Percentiles rank a stretch among this genome's conserved stretches.
Evolutionary conservation across 78 protist species (phyloP).

Genomic region (Anaeramoeba ignava): DNA sequence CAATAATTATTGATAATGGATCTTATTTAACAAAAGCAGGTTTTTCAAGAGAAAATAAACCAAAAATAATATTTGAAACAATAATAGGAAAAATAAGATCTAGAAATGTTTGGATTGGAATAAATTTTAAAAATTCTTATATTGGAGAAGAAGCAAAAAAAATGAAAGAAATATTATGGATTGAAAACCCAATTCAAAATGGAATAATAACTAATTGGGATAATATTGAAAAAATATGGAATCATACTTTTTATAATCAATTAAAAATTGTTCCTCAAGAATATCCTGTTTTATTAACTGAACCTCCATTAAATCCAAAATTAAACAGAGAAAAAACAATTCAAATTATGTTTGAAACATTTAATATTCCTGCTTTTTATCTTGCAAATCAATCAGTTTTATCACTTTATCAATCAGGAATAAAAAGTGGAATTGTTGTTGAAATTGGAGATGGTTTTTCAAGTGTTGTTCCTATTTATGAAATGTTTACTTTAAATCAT

Average conservation of each 20-base stretch:
- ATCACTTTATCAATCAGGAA: constrained; percentile 22
- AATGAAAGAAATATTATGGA: neutral
- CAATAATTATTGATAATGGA: neutral
- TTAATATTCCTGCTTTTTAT: constrained; percentile 27
- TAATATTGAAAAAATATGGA: constrained; percentile 11
- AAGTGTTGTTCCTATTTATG: constrained; percentile 21
- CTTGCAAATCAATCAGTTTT: constrained; percentile 26
- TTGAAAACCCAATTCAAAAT: neutral
- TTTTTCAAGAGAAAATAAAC: neutral
- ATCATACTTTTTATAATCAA: constrained; percentile 19
- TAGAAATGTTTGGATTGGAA: neutral
- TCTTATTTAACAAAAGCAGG: neutral
- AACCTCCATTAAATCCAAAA: constrained; percentile 7
- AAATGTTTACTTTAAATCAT: constrained; percentile 5
- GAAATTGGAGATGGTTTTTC: constrained; percentile 21
- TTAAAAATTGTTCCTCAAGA: constrained; percentile 12
- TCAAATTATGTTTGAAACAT: constrained; percentile 28
- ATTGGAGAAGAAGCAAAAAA: neutral
- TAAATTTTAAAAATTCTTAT: neutral
- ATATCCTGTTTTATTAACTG: constrained; percentile 19
- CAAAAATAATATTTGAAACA: neutral
- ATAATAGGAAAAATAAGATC: neutral
- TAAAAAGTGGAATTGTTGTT: constrained; percentile 26
- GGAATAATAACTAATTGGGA: constrained; percentile 20
- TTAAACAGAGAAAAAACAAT: constrained; percentile 1